phyloP scores from a whole-genome alignment of 2,329 filamentous ascomycete species.

The Sarocladium kiliense region DNA sequence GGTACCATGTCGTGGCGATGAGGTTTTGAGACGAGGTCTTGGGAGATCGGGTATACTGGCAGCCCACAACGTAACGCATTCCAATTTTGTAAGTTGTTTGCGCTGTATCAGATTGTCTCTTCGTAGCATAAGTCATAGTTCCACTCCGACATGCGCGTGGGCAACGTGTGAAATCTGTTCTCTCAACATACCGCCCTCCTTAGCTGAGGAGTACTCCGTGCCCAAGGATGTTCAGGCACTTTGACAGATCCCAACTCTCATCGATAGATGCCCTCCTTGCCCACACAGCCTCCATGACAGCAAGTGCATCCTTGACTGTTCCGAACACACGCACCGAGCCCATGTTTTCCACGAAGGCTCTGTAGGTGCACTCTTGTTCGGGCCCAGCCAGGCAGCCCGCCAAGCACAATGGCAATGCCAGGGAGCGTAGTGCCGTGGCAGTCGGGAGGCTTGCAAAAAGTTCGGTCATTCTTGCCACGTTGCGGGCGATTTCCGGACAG shows the following conservation, averaged over 20 bases:
- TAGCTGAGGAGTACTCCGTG: conserved; percentile 29
- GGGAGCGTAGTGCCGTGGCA: conserved; percentile 26
- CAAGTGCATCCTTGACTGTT: conserved; percentile 35
- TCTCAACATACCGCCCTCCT: not conserved
- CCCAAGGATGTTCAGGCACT: conserved; percentile 36
- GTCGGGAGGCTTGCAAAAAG: conserved; percentile 26
- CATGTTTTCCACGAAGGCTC: conserved; percentile 33
- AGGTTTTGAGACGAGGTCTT: no score
- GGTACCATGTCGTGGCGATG: not conserved
- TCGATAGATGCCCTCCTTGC: conserved; percentile 30
- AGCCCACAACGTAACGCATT: no score
- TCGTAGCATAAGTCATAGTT: no score
- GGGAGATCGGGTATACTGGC: no score
- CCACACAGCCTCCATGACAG: conserved; percentile 44
- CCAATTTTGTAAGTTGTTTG: no score
- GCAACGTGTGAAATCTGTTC: not conserved
- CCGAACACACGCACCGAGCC: conserved; percentile 40
- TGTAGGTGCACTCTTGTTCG: conserved; percentile 36
- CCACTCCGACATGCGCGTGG: no score
- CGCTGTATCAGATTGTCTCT: no score
- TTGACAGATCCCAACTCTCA: conserved; percentile 38
- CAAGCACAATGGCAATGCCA: conserved; percentile 38
- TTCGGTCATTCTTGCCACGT: conserved; percentile 26
- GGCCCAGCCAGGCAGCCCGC: conserved; percentile 33
- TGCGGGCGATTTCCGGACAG: conserved; percentile 32